Percentiles rank a stretch among this genome's conserved stretches.
Conservation (phyloP, 768 basidiomycete species). For the Mycena polygramma region DNA sequence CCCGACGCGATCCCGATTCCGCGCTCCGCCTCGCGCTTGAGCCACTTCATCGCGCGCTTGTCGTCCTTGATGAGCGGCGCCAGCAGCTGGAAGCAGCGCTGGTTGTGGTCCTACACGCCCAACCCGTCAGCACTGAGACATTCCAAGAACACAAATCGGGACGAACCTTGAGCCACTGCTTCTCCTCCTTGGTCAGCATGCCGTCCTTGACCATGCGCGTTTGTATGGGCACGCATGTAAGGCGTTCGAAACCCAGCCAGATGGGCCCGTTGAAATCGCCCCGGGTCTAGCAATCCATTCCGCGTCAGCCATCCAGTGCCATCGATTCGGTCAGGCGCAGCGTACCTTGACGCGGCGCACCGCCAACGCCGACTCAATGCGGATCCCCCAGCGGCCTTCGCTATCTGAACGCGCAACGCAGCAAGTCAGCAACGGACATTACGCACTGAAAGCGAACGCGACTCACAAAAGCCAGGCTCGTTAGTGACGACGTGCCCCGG, state of each 20-base stretch:
- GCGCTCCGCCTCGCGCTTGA: constrained; percentile 81
- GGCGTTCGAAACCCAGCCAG: constrained; percentile 93
- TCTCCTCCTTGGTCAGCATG: constrained; percentile 90
- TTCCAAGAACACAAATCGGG: constrained; percentile 5
- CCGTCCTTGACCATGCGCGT: constrained; percentile 87
- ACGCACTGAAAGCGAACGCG: constrained; percentile 32
- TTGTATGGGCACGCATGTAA: constrained; percentile 96
- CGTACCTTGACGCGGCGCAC: constrained; percentile 75
- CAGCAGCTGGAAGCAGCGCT: constrained; percentile 74
- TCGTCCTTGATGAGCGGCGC: constrained; percentile 79
- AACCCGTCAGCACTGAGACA: background rate
- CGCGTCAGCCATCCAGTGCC: constrained; percentile 21
- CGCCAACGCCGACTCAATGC: constrained; percentile 89
- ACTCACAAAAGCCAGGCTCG: constrained; percentile 93
- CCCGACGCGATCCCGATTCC: constrained; percentile 79
- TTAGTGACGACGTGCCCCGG: constrained; percentile 95
- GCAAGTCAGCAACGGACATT: constrained; percentile 31
- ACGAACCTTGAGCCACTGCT: constrained; percentile 82
- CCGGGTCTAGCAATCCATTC: constrained; percentile 64
- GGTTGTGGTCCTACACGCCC: constrained; percentile 78
- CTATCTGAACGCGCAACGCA: constrained; percentile 61
- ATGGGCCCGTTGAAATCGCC: constrained; percentile 77
- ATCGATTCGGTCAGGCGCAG: constrained; percentile 16
- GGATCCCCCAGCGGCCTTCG: constrained; percentile 87
- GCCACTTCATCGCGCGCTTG: constrained; percentile 85